These are phyloP conservation scores for Zasmidium angulare DNA, from an alignment of 2,329 filamentous ascomycete species.

Conservation along the genomic window DNA sequence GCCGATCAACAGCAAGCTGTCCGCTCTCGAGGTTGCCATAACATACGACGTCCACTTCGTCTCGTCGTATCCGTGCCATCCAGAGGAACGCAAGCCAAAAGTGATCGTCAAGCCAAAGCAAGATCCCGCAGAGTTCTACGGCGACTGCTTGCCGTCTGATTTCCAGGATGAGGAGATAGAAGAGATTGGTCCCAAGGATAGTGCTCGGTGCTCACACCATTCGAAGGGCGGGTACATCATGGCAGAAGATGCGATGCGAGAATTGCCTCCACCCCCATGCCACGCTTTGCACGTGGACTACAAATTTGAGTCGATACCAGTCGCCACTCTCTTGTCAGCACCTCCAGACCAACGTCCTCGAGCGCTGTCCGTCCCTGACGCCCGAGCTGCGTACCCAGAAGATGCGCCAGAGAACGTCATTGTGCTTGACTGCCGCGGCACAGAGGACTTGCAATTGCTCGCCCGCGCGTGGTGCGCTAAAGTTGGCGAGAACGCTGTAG, in stretches of 20 bases:
- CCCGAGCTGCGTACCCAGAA: not conserved
- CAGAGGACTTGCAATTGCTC: slow-evolving; percentile 67
- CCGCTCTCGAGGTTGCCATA: not conserved
- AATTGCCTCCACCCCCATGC: slow-evolving; percentile 13
- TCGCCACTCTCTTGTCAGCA: slow-evolving; percentile 25
- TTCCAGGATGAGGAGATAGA: slow-evolving; percentile 1
- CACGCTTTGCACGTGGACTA: slow-evolving; percentile 45
- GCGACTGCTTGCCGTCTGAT: slow-evolving; percentile 6
- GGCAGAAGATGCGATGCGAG: not conserved
- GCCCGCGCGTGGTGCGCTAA: slow-evolving; percentile 72
- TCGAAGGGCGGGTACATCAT: not conserved
- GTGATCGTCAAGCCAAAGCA: not conserved
- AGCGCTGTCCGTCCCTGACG: not conserved
- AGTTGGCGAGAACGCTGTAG: slow-evolving; percentile 70
- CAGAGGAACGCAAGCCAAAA: slow-evolving; percentile 3
- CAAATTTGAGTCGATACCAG: slow-evolving; percentile 38
- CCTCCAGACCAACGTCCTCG: slow-evolving; percentile 1
- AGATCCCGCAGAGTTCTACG: not conserved
- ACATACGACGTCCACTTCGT: slow-evolving; percentile 45
- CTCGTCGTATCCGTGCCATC: slow-evolving; percentile 52
- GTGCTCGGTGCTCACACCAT: not conserved
- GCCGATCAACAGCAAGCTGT: slow-evolving; percentile 5
- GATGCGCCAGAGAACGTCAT: slow-evolving; percentile 21
- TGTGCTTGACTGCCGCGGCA: slow-evolving; percentile 54
- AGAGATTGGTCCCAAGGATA: not conserved